These are phyloP conservation scores for Liriodendron chinense DNA, from an alignment of 164 flowering plant species.

Conservation along the genomic window DNA sequence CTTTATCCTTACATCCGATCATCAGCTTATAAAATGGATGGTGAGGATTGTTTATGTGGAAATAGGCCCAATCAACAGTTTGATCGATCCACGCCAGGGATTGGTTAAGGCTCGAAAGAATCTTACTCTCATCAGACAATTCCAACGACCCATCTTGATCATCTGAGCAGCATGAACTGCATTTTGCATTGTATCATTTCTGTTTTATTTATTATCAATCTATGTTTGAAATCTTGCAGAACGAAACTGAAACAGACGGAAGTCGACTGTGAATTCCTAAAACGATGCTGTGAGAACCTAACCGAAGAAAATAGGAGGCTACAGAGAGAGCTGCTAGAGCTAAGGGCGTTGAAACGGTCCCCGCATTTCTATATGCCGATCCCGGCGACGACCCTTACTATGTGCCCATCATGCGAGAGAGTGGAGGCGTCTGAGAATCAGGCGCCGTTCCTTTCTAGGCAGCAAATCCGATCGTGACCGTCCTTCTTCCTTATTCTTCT, in stretches of 20 bases:
- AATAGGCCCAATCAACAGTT: background rate
- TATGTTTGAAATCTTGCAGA: constrained; percentile 24
- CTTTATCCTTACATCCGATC: no score
- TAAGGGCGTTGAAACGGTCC: constrained; percentile 61
- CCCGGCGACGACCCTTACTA: constrained; percentile 84
- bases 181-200: background rate
- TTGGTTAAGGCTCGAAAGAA: background rate
- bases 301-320: constrained; percentile 81
- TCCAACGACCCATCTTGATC: background rate
- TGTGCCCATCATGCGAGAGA: constrained; percentile 89
- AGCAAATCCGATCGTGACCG: constrained; percentile 12
- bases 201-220: no score
- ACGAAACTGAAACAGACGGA: constrained; percentile 95
- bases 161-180: background rate
- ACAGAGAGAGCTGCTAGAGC: constrained; percentile 76
- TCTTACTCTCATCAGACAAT: background rate
- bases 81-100: background rate
- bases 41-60: background rate
- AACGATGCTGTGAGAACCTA: constrained; percentile 74
- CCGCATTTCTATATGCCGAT: constrained; percentile 75
- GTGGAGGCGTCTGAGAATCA: constrained; percentile 29
- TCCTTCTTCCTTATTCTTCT: background rate
- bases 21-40: no score
- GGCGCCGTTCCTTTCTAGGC: constrained; percentile 17
- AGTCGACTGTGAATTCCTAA: constrained; percentile 80